A percentile compares a stretch with the other conserved stretches of the same genome.
phyloP scores from a whole-genome alignment of 371 early-diverging fungal genomes.

The Rhizopus sp. region DNA sequence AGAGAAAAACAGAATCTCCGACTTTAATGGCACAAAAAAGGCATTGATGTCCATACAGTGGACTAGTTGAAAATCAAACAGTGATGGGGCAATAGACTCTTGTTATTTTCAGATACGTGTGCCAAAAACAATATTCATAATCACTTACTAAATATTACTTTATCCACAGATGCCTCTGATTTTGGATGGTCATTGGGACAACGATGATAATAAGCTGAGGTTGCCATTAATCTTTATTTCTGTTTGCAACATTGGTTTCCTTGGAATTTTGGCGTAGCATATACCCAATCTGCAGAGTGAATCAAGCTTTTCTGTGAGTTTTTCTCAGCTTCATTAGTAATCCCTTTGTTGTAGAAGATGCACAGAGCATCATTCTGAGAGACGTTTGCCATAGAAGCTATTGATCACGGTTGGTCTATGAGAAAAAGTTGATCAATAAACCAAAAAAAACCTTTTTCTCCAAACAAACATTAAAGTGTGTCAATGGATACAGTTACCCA shows the following conservation, averaged over 20 bases:
- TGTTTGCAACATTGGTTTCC: slow-evolving; percentile 9
- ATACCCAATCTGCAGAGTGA: slow-evolving; percentile 6
- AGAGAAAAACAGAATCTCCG: no score
- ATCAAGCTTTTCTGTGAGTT: slow-evolving; percentile 6
- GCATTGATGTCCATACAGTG: no score
- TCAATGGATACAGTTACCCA: no score
- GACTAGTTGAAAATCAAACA: no score
- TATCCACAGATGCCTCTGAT: slow-evolving; percentile 3
- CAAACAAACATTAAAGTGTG: no score
- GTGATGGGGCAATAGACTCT: no score
- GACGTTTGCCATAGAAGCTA: background rate
- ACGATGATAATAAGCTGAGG: slow-evolving; percentile 6
- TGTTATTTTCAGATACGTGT: background rate
- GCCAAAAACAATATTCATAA: slow-evolving; percentile 9
- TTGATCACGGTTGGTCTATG: slow-evolving; percentile 1
- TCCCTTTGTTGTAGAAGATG: background rate
- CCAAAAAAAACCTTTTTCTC: background rate
- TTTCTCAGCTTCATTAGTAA: slow-evolving; percentile 2
- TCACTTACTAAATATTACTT: slow-evolving; percentile 9
- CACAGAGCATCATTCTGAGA: slow-evolving; percentile 3
- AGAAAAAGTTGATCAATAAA: background rate
- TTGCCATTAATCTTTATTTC: slow-evolving; percentile 12
- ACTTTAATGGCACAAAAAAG: slow-evolving; percentile 2
- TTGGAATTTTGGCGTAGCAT: slow-evolving; percentile 9
- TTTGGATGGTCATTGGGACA: slow-evolving; percentile 3